phyloP scores from a whole-genome alignment of 306 rosid species.

The Cucumis cinereus region DNA sequence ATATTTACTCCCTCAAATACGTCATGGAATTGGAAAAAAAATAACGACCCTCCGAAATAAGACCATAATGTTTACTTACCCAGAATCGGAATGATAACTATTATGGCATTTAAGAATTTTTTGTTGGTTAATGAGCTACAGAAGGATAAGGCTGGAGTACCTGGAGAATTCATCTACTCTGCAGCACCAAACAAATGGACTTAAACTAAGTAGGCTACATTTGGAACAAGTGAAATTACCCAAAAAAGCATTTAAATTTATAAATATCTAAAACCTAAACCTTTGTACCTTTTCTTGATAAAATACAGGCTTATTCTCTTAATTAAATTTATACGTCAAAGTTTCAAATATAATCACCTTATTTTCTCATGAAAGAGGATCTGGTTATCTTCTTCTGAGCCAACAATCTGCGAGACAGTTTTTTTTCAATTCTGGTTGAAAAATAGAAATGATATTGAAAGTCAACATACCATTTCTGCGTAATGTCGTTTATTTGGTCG shows the following conservation, averaged over 20 bases:
- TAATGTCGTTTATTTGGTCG: conserved; percentile 63
- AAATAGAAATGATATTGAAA: neutral
- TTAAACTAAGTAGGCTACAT: neutral
- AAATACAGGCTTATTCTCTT: neutral
- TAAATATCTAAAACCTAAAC: neutral
- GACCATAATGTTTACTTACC: neutral
- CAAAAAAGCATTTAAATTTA: neutral
- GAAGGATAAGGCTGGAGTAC: conserved; percentile 25
- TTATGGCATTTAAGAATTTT: neutral
- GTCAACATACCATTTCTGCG: conserved; percentile 69
- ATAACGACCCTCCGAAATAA: neutral
- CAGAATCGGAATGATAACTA: neutral
- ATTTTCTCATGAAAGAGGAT: conserved; percentile 88
- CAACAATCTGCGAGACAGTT: conserved; percentile 48
- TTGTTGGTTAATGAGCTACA: conserved; percentile 4
- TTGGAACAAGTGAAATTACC: neutral
- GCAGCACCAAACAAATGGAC: conserved; percentile 27
- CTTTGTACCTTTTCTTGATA: neutral
- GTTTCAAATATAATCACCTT: conserved; percentile 36
- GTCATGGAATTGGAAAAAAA: neutral
- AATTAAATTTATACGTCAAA: conserved; percentile 5
- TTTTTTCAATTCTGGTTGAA: neutral
- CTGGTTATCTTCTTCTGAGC: conserved; percentile 62
- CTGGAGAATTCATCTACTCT: conserved; percentile 91
- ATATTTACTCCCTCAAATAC: neutral